Evolutionary conservation across 2,329 filamentous ascomycete genomes (phyloP).

Genomic region (Sclerotiophoma versabilis): DNA sequence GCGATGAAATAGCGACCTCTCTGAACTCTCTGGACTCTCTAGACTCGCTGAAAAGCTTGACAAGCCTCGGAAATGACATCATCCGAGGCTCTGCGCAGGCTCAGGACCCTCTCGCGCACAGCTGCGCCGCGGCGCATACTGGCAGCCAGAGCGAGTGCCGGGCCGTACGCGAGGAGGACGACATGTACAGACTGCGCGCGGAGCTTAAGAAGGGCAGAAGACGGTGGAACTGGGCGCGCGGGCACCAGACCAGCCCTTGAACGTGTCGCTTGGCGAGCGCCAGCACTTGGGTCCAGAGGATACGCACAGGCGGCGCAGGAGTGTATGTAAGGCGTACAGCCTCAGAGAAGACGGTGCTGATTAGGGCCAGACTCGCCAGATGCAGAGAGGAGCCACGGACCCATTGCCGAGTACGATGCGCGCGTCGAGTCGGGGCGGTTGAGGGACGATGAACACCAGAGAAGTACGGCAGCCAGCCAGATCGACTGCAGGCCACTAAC

Average conservation of each 20-base stretch:
- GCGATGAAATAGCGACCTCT: constrained; percentile 20
- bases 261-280: constrained; percentile 17
- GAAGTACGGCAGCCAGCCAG: constrained; percentile 65
- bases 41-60: background rate
- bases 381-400: constrained; percentile 59
- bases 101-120: constrained; percentile 37
- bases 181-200: constrained; percentile 41
- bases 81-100: constrained; percentile 39
- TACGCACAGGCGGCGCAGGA: constrained; percentile 39
- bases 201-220: constrained; percentile 17
- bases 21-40: background rate
- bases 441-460: constrained; percentile 88
- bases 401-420: constrained; percentile 85
- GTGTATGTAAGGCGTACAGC: constrained; percentile 20
- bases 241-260: constrained; percentile 8
- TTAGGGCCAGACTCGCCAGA: constrained; percentile 21
- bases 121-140: constrained; percentile 24
- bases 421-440: constrained; percentile 77
- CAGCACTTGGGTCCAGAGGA: constrained; percentile 28
- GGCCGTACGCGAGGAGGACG: constrained; percentile 18
- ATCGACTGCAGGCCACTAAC: constrained; percentile 5
- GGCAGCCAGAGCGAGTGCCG: constrained; percentile 2
- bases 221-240: constrained; percentile 9
- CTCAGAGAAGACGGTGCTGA: constrained; percentile 10
- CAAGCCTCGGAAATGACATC: constrained; percentile 41